phyloP scores from a whole-genome alignment of 805 yeast species.

The Sugiyamaella americana region DNA sequence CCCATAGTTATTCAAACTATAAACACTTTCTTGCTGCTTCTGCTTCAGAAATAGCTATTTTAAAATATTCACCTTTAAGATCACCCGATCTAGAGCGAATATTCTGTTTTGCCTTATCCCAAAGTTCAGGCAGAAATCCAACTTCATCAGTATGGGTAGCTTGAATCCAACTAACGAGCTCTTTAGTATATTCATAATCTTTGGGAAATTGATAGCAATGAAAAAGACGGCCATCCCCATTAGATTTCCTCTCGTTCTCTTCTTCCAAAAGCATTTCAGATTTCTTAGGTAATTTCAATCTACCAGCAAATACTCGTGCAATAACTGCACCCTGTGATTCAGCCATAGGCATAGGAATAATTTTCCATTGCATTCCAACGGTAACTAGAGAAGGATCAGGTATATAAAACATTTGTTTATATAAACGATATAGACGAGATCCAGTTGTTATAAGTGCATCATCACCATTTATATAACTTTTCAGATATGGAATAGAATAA shows the following conservation, averaged over 20 bases:
- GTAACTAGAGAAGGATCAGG: conserved; percentile 60
- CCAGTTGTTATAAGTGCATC: conserved; percentile 43
- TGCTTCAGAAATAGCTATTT: not conserved
- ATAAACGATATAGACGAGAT: conserved; percentile 31
- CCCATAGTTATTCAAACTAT: not conserved
- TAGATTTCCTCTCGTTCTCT: conserved; percentile 32
- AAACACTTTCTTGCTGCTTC: not conserved
- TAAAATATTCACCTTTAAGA: conserved; percentile 3
- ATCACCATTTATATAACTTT: conserved; percentile 23
- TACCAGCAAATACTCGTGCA: conserved; percentile 55
- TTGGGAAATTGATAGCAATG: conserved; percentile 51
- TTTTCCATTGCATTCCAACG: conserved; percentile 41
- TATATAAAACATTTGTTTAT: conserved; percentile 36
- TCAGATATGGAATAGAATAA: conserved; percentile 58
- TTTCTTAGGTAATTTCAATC: conserved; percentile 44
- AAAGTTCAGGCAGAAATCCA: conserved; percentile 47
- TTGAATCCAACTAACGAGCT: conserved; percentile 33
- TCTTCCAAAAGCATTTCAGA: conserved; percentile 45
- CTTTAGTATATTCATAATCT: conserved; percentile 54
- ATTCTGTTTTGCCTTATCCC: conserved; percentile 38
- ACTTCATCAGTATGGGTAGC: conserved; percentile 24
- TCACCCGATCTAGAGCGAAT: conserved; percentile 15
- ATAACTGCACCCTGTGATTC: conserved; percentile 62
- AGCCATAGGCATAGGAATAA: conserved; percentile 31
- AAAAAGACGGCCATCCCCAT: conserved; percentile 45